These are phyloP conservation scores for Geum urbanum DNA, from an alignment of 306 rosid genomes.

Conservation along the genomic window DNA sequence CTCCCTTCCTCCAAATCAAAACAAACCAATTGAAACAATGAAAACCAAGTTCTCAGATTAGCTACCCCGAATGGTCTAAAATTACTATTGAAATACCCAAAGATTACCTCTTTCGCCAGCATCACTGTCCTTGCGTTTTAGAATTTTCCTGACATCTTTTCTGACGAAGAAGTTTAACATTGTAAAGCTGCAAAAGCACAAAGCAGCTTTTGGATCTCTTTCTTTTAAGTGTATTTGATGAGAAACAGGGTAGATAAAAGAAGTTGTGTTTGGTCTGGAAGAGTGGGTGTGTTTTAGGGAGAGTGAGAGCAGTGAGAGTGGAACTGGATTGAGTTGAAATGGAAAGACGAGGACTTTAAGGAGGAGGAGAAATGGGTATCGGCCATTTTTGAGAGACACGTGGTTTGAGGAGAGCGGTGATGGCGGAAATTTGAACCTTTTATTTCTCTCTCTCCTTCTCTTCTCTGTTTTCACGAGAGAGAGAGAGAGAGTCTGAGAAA, in stretches of 20 bases:
- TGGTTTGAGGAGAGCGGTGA: constrained; percentile 39
- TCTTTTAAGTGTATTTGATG: not conserved
- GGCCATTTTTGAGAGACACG: constrained; percentile 24
- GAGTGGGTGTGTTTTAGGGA: not conserved
- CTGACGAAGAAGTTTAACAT: constrained; percentile 64
- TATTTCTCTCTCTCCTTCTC: constrained; percentile 14
- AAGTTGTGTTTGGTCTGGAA: not conserved
- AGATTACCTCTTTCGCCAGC: constrained; percentile 80
- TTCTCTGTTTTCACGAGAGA: not conserved
- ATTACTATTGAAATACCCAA: not conserved
- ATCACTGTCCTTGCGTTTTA: constrained; percentile 94
- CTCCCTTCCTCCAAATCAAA: constrained; percentile 12
- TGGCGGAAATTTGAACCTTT: constrained; percentile 44
- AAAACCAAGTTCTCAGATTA: not conserved
- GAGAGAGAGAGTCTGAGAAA: not conserved
- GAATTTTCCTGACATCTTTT: constrained; percentile 79
- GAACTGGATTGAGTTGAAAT: constrained; percentile 1
- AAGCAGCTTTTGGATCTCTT: constrained; percentile 6
- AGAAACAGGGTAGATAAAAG: not conserved
- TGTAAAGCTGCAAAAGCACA: constrained; percentile 19
- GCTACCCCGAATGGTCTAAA: constrained; percentile 4
- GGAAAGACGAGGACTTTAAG: not conserved
- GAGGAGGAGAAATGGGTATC: not conserved
- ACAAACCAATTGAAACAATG: not conserved
- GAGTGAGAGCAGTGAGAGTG: not conserved